Base-by-base conservation (phyloP, 768 basidiomycete species). In the Boletus reticulatus region DNA sequence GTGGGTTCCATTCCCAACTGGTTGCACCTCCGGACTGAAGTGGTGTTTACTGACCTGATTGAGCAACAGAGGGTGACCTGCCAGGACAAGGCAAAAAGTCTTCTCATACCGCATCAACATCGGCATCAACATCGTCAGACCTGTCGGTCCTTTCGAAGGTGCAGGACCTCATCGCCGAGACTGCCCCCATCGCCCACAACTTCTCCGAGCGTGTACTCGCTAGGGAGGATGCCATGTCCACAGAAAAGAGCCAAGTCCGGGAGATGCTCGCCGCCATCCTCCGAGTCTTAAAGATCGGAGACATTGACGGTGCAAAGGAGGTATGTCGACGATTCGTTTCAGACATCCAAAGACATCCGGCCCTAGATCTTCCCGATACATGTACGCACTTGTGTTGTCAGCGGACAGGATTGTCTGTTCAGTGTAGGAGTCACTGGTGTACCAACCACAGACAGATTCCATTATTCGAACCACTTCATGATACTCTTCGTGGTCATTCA, bases 261-360 rank as follows among this genome's bases (percentile, higher is more conserved):
- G 93, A 95, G 70, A 84, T 94, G 71, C 76, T 91, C 8, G 94
- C 92, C 1, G 82, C 94, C 0, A 78, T 82, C 2, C 80, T 89
- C n/a, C n/a, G n/a, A n/a, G n/a, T n/a, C 56, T 78, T 95, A 7
- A 94, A 96, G 72, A 79, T 77, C 7, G 94, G 92, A 19, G 84
- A 94, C 37, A 70, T 89, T 20, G 84, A 88, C 4, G 77, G 71
- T 27, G 94, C 93, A 17, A 85, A 76, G 76, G 72, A 78, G 77
- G 85, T 91, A 78, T 60, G 77, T 74, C 37, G 45, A 46, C 24
- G 13, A 36, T 31, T 20, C 14, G 11, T 34, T 31, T 19, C 19
- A 12, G 31, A 22, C 0, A 2, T 4, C n/a, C 22, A 36, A 2
- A 20, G 31, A 62, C 22, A 11, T 24, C 3, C 29, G 10, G 27